Evolutionary conservation across 257 asterid species (phyloP).

Genomic region (Fraxinus pennsylvanica): DNA sequence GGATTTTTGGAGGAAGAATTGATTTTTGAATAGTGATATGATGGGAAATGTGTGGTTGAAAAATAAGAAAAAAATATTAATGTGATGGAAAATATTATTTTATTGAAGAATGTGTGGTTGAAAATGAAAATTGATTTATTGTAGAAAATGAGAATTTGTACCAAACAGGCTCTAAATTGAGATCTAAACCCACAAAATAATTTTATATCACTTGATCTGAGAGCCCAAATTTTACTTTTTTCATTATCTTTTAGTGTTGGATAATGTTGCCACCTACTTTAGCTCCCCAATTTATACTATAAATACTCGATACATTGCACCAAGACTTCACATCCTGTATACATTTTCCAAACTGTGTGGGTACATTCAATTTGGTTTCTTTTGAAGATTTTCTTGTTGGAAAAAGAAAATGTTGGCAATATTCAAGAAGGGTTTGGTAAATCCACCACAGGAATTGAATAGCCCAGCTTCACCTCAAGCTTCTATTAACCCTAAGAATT

Average conservation of each 20-base stretch:
- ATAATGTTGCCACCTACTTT: slow-evolving; percentile 5
- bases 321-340: neutral
- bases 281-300: neutral
- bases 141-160: too few relatives aligned
- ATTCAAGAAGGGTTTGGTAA: slow-evolving; percentile 72
- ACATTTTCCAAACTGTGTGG: neutral
- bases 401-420: slow-evolving; percentile 63
- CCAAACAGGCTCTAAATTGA: too few relatives aligned
- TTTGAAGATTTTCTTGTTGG: neutral
- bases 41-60: too few relatives aligned
- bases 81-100: too few relatives aligned
- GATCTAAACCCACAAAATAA: neutral
- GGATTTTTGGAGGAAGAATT: too few relatives aligned
- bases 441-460: slow-evolving; percentile 79
- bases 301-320: neutral
- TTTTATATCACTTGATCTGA: neutral
- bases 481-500: slow-evolving; percentile 33
- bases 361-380: neutral
- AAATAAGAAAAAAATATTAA: too few relatives aligned
- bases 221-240: neutral
- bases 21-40: too few relatives aligned
- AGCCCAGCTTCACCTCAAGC: slow-evolving; percentile 55
- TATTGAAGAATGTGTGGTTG: too few relatives aligned
- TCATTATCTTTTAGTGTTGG: neutral
- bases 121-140: too few relatives aligned